Conservation (phyloP, 306 rosid species). For the Acacia acuminata region DNA sequence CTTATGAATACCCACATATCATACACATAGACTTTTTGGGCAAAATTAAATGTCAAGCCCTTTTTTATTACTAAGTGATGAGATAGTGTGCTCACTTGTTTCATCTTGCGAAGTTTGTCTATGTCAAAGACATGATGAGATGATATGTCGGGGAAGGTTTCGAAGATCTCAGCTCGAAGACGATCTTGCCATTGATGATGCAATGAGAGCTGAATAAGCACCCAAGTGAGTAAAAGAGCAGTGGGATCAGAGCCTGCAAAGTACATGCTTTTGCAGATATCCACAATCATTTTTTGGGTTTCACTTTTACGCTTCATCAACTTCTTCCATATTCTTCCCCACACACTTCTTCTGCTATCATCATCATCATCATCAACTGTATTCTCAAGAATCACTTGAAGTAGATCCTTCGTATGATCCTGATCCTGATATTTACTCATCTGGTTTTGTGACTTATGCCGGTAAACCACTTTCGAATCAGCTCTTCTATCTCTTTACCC, state of each 20-base stretch:
- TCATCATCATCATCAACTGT: neutral
- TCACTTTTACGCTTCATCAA: neutral
- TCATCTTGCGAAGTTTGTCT: neutral
- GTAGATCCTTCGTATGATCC: slow-evolving; percentile 27
- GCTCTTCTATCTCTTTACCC: slow-evolving; percentile 36
- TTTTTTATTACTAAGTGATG: neutral
- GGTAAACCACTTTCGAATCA: slow-evolving; percentile 25
- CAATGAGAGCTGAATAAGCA: neutral
- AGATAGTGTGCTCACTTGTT: neutral
- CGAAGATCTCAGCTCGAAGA: neutral
- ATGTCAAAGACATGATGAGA: neutral
- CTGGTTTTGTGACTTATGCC: slow-evolving; percentile 15
- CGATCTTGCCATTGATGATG: neutral
- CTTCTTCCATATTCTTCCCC: neutral
- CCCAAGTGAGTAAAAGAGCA: neutral
- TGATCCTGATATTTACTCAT: neutral
- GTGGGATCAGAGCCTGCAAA: neutral
- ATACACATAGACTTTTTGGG: too few species aligned
- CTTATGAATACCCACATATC: too few species aligned
- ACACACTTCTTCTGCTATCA: too few species aligned
- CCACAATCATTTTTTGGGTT: slow-evolving; percentile 24
- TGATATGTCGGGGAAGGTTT: neutral
- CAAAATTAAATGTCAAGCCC: too few species aligned
- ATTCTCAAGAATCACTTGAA: slow-evolving; percentile 26
- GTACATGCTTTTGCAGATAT: slow-evolving; percentile 42